Evolutionary conservation across 495 filamentous ascomycete genomes (phyloP).

Genomic region (Letharia columbiana): DNA sequence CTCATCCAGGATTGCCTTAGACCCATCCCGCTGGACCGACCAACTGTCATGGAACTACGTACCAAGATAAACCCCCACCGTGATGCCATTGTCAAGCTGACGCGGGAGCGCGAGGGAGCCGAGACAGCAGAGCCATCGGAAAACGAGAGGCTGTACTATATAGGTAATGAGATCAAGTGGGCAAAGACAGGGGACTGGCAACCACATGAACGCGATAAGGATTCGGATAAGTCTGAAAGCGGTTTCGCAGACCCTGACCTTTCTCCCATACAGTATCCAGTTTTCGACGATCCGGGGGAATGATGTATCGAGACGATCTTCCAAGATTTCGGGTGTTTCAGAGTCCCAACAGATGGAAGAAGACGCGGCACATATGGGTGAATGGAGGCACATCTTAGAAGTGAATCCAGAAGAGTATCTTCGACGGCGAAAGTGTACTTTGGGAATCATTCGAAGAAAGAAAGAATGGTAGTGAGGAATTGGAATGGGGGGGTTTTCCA

Average conservation of each 20-base stretch:
- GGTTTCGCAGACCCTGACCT: neutral
- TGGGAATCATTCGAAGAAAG: neutral
- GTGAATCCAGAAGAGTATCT: neutral
- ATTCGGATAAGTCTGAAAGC: neutral
- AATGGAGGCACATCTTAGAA: neutral
- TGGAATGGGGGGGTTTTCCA: no score
- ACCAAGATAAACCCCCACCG: neutral
- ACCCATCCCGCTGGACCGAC: neutral
- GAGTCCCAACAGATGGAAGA: neutral
- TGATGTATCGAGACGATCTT: neutral
- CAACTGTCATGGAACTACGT: neutral
- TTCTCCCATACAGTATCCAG: neutral
- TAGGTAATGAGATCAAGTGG: conserved; percentile 12
- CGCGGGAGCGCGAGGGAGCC: neutral
- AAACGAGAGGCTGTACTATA: conserved; percentile 7
- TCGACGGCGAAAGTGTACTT: neutral
- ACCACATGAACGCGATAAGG: neutral
- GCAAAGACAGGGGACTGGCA: conserved; percentile 1
- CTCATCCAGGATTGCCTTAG: conserved; percentile 1
- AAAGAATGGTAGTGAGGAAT: neutral
- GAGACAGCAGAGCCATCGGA: neutral
- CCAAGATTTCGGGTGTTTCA: neutral
- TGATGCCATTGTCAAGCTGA: neutral
- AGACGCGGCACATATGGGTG: neutral
- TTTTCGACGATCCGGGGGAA: neutral